Base-by-base conservation (phyloP, 768 basidiomycete species). In the Mycena olivaceomarginata region DNA sequence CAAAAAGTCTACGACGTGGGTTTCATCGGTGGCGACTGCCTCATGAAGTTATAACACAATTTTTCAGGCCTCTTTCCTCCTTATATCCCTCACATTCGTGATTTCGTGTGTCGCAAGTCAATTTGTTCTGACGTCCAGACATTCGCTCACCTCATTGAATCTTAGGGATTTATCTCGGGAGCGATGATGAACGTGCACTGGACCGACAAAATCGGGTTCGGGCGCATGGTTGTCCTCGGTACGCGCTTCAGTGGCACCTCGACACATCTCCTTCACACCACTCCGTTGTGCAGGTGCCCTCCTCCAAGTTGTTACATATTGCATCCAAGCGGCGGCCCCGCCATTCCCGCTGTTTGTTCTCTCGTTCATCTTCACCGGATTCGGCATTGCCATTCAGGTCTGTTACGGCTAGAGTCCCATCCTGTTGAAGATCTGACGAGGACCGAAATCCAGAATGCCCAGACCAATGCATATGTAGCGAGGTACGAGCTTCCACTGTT, bases 1-100 rank as follows among this genome's bases (percentile, higher is more conserved):
- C 80, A 80, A 22, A 31, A 65, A 39, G 75, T 77, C 16, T 80
- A 80, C 43, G 8, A 77, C 64, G 80, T 78, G 65, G 72, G 1
- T 31, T 39, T 37, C 48, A n/a, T n/a, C 31, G 31, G 48, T 2
- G 1, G 22, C 20, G 13, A 25, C 13, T 9, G 2, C 22, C 18
- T 9, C 48, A 12, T 37, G 25, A 22, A 62, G n/a, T 64, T 37
- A 48, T 31, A 8, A 10, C 51, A 18, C 53, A 3, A 5, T 10
- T 63, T 7, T 60, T 25, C 41, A 91, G 88, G 84, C 90, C 31
- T 84, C 85, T 13, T 91, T 89, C 78, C 80, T 87, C 8, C 73
- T 89, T 10, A 91, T 93, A 15, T 91, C 92, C 0, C 67, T 92
- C 22, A 87, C 92, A 37, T 93, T 93, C 82, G 84, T 84, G 11